phyloP scores from a whole-genome alignment of 179 eudicot genomes.

The Patellifolia procumbens region DNA sequence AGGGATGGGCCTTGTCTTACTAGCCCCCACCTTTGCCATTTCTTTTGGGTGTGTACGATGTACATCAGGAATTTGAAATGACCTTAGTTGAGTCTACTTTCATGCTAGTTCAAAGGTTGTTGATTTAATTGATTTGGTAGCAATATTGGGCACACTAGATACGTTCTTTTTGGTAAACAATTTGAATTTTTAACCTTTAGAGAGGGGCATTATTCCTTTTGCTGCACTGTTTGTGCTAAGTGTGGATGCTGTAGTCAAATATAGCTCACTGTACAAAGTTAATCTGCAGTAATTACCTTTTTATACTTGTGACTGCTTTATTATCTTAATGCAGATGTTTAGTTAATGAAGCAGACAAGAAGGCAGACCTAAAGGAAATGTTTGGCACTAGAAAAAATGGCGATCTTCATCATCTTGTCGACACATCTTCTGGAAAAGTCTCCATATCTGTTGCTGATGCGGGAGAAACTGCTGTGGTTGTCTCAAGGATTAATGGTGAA shows the following conservation, averaged over 20 bases:
- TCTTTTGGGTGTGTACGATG: neutral
- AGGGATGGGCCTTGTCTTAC: no score
- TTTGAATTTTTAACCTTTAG: neutral
- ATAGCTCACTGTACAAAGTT: neutral
- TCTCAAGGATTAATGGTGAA: slow-evolving; percentile 61
- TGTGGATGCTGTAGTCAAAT: neutral
- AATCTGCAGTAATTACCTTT: neutral
- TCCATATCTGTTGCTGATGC: slow-evolving; percentile 81
- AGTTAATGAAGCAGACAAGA: slow-evolving; percentile 37
- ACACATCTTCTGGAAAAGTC: slow-evolving; percentile 47
- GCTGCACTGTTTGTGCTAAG: neutral
- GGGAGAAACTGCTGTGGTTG: slow-evolving; percentile 93
- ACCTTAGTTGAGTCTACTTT: neutral
- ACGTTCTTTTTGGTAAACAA: neutral
- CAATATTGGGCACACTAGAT: neutral
- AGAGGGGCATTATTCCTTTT: neutral
- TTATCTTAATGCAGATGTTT: slow-evolving; percentile 58
- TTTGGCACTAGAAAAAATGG: slow-evolving; percentile 26
- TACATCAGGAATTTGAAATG: neutral
- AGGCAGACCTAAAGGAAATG: slow-evolving; percentile 36
- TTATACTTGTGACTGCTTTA: slow-evolving; percentile 14
- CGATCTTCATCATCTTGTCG: slow-evolving; percentile 32
- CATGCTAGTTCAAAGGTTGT: neutral
- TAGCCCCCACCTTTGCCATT: no score
- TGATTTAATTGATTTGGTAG: neutral